Percentiles rank a stretch among this genome's conserved stretches.
These are phyloP conservation scores for Westerdykella aurantiaca DNA, from an alignment of 2,329 filamentous ascomycete species.

Conservation along the genomic window DNA sequence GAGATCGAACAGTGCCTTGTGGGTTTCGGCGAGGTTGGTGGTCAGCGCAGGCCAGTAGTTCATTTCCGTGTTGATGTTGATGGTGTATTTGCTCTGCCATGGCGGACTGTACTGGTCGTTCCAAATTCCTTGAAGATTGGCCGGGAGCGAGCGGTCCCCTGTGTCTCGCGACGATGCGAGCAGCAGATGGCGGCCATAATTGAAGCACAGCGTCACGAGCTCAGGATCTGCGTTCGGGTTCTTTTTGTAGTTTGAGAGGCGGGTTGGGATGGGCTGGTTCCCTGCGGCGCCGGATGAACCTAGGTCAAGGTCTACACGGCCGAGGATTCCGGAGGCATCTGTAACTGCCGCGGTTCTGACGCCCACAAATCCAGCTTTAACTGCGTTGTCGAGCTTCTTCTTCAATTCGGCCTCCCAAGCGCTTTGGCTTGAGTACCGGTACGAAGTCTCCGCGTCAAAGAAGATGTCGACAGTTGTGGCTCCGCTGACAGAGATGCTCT, in stretches of 20 bases:
- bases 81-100: conserved; percentile 48
- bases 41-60: conserved; percentile 44
- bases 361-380: conserved; percentile 4
- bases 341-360: neutral
- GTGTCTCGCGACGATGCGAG: conserved; percentile 27
- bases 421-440: conserved; percentile 5
- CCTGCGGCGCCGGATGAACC: conserved; percentile 7
- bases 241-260: conserved; percentile 5
- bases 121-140: conserved; percentile 45
- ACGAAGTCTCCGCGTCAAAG: conserved; percentile 10
- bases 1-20: conserved; percentile 40
- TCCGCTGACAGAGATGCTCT: conserved; percentile 3
- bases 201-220: conserved; percentile 31
- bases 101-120: conserved; percentile 39
- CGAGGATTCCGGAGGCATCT: conserved; percentile 2
- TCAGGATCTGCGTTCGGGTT: conserved; percentile 8
- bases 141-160: conserved; percentile 33
- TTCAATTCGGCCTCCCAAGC: conserved; percentile 9
- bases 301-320: conserved; percentile 4
- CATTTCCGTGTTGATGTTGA: conserved; percentile 52
- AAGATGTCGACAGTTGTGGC: conserved; percentile 11
- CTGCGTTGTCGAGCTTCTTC: conserved; percentile 12
- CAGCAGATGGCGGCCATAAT: conserved; percentile 39
- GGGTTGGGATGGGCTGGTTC: conserved; percentile 1
- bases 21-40: conserved; percentile 30